Evolutionary conservation across 495 filamentous ascomycete genomes (phyloP).

Genomic region (Xanthoparmelia taractica): DNA sequence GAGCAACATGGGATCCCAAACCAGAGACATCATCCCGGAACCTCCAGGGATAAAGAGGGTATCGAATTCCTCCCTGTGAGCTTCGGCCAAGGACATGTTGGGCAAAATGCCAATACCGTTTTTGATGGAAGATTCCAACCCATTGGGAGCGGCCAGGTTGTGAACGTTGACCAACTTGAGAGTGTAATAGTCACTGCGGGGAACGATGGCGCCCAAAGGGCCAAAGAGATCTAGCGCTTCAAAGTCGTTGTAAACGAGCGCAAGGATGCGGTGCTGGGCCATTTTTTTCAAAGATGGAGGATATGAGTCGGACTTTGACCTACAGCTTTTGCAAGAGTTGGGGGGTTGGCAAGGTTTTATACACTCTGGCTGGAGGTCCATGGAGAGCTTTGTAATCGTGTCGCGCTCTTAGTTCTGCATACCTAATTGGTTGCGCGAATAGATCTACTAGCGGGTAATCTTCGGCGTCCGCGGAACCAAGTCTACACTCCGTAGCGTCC

Average conservation of each 20-base stretch:
- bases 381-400: too few relatives aligned
- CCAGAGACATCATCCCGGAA: background rate
- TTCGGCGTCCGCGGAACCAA: too few relatives aligned
- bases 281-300: too few relatives aligned
- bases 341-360: too few relatives aligned
- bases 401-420: too few relatives aligned
- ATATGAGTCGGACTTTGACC: too few relatives aligned
- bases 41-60: conserved; percentile 6
- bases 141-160: background rate
- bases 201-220: background rate
- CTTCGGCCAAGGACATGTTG: conserved; percentile 1
- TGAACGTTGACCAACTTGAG: conserved; percentile 1
- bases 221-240: conserved; percentile 10
- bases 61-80: background rate
- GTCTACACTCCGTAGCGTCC: too few relatives aligned
- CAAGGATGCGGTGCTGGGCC: conserved; percentile 4
- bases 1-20: background rate
- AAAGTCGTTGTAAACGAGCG: background rate
- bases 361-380: too few relatives aligned
- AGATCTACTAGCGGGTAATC: too few relatives aligned
- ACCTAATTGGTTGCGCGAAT: too few relatives aligned
- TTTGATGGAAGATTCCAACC: conserved; percentile 4
- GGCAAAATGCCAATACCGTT: conserved; percentile 3
- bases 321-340: too few relatives aligned
- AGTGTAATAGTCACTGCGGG: conserved; percentile 7